Evolutionary conservation across 768 basidiomycete genomes (phyloP), one percentile per base, ranked within the genome.

Genomic region (Imleria badia): DNA sequence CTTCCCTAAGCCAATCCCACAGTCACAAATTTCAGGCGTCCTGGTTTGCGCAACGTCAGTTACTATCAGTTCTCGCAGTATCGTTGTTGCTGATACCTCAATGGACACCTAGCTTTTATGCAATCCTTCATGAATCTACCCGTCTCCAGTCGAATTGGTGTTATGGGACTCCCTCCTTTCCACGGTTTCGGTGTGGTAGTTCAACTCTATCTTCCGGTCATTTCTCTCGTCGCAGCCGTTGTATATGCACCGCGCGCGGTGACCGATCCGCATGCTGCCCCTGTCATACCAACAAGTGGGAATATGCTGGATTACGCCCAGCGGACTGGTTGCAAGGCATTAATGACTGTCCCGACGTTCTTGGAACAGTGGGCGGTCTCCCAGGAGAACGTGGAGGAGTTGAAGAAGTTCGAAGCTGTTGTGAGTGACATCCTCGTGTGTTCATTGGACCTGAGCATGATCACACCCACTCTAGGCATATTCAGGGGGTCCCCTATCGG

Each of bases 1-100:
- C 7, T 68, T 75, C 45, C 78, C 79, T 0, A 79, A 77, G 49
- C 60, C 74, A 17, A 73, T 80, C 22, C 49, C 66, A 72, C 33
- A 72, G 66, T 3, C 69, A 73, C 51, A 61, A 53, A 30, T 52
- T 60, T 8, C 42, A 75, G 23, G 22, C 65, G 3, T 63, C 73
- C 22, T 72, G 73, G 67, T 58, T 66, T 10, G 31, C 53, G 9
- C 60, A 69, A 38, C 60, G 77, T 78, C 52, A 60, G 72, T 58
- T 6, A 17, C 20, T 7, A 19, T 38, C 5, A 1, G 11, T 36
- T 38, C 7, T 38, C 8, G 6, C 22, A 12, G 1, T 36, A 44
- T 23, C 31, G 6, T 41, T 15, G 13, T 35, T n/a, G 5, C 20
- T 41, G 17, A 55, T 26, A 3, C 30, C 14, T 39, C n/a, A 17